Conservation (phyloP, 1,284 basidiomycete species). For the Ustilago lituana region DNA sequence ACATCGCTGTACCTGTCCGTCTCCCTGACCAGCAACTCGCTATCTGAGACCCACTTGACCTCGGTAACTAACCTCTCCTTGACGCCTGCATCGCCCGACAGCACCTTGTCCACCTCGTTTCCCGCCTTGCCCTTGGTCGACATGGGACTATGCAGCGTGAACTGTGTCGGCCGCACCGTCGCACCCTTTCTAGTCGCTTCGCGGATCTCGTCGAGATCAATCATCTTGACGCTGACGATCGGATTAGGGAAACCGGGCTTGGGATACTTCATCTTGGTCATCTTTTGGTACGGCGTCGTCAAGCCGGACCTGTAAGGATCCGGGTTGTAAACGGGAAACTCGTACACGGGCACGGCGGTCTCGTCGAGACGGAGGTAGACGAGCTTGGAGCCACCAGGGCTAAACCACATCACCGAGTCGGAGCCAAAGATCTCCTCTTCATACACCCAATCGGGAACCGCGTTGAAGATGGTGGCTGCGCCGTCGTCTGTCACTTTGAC, state of each 20-base stretch:
- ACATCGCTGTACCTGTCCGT: constrained; percentile 72
- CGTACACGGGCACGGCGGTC: constrained; percentile 83
- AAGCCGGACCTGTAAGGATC: constrained; percentile 35
- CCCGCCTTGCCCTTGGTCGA: constrained; percentile 52
- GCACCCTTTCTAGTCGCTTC: constrained; percentile 12
- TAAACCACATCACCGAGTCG: constrained; percentile 88
- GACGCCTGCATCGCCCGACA: constrained; percentile 71
- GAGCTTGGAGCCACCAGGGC: constrained; percentile 80
- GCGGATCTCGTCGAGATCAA: constrained; percentile 51
- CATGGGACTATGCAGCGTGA: constrained; percentile 31
- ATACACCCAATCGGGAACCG: constrained; percentile 83
- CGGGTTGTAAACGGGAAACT: constrained; percentile 86
- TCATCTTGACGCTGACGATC: constrained; percentile 80
- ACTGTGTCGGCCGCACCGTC: constrained; percentile 19
- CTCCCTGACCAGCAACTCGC: constrained; percentile 83
- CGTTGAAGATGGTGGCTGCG: constrained; percentile 85
- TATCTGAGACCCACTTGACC: constrained; percentile 83
- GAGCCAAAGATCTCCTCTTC: constrained; percentile 73
- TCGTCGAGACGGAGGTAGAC: constrained; percentile 90
- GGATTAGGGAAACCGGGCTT: constrained; percentile 90
- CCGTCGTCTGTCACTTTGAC: constrained; percentile 85
- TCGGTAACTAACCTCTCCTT: constrained; percentile 75
- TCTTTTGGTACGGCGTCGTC: constrained; percentile 52
- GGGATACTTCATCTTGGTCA: constrained; percentile 68
- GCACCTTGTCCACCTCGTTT: constrained; percentile 68